These are phyloP conservation scores for Didymellaceae sp. DNA, from an alignment of 2,329 filamentous ascomycete species.

Conservation along the genomic window DNA sequence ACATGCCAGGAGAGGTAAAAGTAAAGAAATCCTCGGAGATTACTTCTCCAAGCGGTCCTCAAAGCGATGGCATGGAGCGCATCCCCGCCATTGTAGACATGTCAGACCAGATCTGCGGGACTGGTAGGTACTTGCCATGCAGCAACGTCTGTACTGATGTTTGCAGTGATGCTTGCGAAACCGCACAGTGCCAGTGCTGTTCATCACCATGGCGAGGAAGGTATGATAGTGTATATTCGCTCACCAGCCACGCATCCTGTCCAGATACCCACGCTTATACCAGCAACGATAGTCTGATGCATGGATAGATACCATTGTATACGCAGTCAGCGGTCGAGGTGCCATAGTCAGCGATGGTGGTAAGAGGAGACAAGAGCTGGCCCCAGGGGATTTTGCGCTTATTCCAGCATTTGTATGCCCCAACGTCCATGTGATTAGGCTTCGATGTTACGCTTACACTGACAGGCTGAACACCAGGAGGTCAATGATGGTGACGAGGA, in stretches of 20 bases:
- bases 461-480: conserved; percentile 69
- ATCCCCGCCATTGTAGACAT: conserved; percentile 67
- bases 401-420: conserved; percentile 64
- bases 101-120: conserved; percentile 71
- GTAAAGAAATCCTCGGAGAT: conserved; percentile 41
- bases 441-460: neutral
- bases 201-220: conserved; percentile 74
- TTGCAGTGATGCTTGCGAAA: conserved; percentile 66
- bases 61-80: conserved; percentile 58
- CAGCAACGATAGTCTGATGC: conserved; percentile 5
- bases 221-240: conserved; percentile 45
- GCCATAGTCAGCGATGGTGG: conserved; percentile 65
- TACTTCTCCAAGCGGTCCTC: conserved; percentile 50
- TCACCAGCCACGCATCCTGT: neutral
- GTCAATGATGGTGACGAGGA: conserved; percentile 70
- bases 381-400: conserved; percentile 71
- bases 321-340: conserved; percentile 67
- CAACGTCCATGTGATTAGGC: neutral
- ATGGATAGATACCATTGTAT: conserved; percentile 69
- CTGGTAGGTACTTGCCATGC: conserved; percentile 55
- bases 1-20: conserved; percentile 37
- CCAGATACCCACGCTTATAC: neutral
- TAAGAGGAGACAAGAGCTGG: conserved; percentile 63
- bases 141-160: neutral
- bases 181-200: conserved; percentile 67